Percentiles rank a stretch among this genome's conserved stretches.
Evolutionary conservation across 1,284 basidiomycete species (phyloP).

Genomic region (Ustilago lituana): DNA sequence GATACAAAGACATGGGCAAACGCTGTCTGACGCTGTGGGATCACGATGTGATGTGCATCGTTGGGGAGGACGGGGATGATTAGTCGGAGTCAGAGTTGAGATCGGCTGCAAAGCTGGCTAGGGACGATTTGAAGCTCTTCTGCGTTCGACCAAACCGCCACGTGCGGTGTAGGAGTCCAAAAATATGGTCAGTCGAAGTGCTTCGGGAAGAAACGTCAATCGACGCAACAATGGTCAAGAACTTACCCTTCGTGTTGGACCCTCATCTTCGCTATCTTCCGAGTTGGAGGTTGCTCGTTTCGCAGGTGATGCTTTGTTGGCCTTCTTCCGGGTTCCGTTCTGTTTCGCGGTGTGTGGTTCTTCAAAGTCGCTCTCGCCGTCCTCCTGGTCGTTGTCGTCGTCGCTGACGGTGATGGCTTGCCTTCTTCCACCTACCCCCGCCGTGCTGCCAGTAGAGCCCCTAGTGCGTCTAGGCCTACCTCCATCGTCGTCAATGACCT

Average conservation of each 20-base stretch:
- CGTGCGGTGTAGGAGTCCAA: background rate
- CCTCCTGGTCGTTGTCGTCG: conserved; percentile 8
- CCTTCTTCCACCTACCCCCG: background rate
- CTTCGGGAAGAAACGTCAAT: no score
- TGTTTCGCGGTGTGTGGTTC: background rate
- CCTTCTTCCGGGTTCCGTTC: background rate
- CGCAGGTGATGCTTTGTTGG: background rate
- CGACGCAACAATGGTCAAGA: background rate
- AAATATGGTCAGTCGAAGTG: background rate
- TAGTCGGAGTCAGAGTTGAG: conserved; percentile 48
- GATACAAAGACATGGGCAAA: no score
- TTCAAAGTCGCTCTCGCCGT: conserved; percentile 26
- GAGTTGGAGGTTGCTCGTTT: conserved; percentile 3
- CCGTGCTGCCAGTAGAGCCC: background rate
- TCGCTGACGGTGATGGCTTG: background rate
- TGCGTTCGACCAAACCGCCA: background rate
- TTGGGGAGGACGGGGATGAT: no score
- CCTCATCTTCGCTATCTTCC: conserved; percentile 32
- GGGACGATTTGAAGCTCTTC: conserved; percentile 39
- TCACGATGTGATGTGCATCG: no score
- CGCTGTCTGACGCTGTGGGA: no score
- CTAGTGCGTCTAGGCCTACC: conserved; percentile 8
- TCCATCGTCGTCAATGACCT: conserved; percentile 5
- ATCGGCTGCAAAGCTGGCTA: conserved; percentile 45
- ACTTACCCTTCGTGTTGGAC: conserved; percentile 23